phyloP scores from a whole-genome alignment of 2,329 filamentous ascomycete species.

The Colletotrichum tofieldiae region DNA sequence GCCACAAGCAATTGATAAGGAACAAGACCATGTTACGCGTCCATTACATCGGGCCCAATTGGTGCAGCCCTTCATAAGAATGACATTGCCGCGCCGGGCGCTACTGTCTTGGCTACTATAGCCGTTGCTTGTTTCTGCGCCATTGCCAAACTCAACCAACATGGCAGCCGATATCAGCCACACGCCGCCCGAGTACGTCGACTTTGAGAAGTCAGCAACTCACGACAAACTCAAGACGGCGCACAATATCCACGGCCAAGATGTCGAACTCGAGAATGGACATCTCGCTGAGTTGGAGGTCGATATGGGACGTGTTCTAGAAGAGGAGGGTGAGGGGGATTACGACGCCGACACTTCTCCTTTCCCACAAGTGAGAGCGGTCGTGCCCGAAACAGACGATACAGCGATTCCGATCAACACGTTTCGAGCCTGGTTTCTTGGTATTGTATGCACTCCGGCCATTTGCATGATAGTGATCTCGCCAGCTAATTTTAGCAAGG shows the following conservation, averaged over 20 bases:
- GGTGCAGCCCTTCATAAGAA: constrained; percentile 9
- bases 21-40: neutral
- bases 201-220: constrained; percentile 22
- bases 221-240: constrained; percentile 29
- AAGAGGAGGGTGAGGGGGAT: constrained; percentile 24
- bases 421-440: constrained; percentile 61
- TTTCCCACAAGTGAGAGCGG: constrained; percentile 56
- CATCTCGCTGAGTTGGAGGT: constrained; percentile 39
- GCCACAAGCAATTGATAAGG: neutral
- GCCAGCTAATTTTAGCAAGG: neutral
- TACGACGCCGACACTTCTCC: constrained; percentile 49
- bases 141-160: neutral
- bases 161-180: constrained; percentile 34
- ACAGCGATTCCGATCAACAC: constrained; percentile 50
- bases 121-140: constrained; percentile 1
- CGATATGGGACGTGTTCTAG: constrained; percentile 31
- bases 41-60: neutral
- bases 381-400: constrained; percentile 58
- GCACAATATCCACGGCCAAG: constrained; percentile 22
- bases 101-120: constrained; percentile 36
- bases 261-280: constrained; percentile 37
- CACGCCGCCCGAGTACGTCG: constrained; percentile 18
- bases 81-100: constrained; percentile 39
- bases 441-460: constrained; percentile 59
- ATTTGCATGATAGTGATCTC: no score